Evolutionary conservation across 2,329 filamentous ascomycete genomes (phyloP).

Genomic region (Trichoderma simmonsii): DNA sequence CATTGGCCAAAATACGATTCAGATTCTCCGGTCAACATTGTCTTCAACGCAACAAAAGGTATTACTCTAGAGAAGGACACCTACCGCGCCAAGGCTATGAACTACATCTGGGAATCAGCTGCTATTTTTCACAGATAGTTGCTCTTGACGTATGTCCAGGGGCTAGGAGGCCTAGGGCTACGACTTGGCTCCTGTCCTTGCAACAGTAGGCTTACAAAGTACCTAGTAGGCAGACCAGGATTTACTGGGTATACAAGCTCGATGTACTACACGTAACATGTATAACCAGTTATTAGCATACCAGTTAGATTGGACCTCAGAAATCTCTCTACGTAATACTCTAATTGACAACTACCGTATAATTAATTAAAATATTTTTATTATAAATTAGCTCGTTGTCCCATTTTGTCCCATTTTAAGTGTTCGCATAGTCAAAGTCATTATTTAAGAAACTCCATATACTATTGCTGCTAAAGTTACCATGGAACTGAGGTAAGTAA

Average conservation of each 20-base stretch:
- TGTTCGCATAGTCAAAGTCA: neutral
- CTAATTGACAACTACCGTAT: too few species aligned
- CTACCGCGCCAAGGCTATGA: neutral
- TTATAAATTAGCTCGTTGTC: neutral
- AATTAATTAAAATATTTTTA: too few species aligned
- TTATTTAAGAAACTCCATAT: neutral
- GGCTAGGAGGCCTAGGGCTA: neutral
- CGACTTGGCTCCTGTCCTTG: too few species aligned
- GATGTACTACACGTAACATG: too few species aligned
- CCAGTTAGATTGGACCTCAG: too few species aligned
- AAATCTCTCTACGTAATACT: too few species aligned
- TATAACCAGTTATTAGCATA: too few species aligned
- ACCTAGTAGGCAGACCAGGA: too few species aligned
- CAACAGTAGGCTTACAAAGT: too few species aligned
- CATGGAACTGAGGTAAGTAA: neutral
- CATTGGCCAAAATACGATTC: neutral
- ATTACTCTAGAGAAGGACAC: neutral
- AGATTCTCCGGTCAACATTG: neutral
- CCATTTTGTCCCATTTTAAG: neutral
- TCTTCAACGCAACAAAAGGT: neutral
- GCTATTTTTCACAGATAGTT: neutral
- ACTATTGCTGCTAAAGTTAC: neutral
- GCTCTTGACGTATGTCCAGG: neutral
- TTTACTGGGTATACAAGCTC: neutral
- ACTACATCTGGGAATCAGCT: neutral